A percentile compares a stretch with the other conserved stretches of the same genome.
Conservation (phyloP, 805 yeast species). For the Metschnikowia kunwiensis region DNA sequence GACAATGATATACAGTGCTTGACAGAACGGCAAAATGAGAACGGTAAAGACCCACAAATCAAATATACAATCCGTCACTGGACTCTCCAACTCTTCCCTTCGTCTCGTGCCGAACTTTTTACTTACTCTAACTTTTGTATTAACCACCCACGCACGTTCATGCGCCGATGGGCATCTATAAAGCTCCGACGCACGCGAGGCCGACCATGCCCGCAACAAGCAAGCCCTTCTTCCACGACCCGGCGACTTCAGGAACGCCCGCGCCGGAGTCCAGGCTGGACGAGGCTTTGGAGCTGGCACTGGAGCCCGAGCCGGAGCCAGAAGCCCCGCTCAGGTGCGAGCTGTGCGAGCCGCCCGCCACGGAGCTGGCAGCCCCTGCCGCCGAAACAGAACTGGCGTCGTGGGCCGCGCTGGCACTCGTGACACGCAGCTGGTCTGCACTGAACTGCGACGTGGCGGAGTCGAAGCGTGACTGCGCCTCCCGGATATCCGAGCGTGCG, state of each 20-base stretch:
- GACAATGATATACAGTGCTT: too few species aligned
- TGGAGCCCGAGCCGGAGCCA: constrained; percentile 7
- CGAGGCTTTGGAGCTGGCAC: constrained; percentile 5
- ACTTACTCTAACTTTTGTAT: too few species aligned
- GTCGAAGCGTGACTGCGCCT: constrained; percentile 4
- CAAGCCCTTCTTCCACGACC: constrained; percentile 13
- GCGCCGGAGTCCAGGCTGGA: constrained; percentile 7
- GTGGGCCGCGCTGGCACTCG: constrained; percentile 7
- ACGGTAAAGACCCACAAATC: too few species aligned
- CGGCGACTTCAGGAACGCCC: not conserved
- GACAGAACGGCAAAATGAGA: too few species aligned
- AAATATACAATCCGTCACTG: too few species aligned
- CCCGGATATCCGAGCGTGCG: constrained; percentile 6
- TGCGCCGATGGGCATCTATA: constrained; percentile 2
- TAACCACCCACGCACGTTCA: too few species aligned
- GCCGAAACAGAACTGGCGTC: constrained; percentile 5
- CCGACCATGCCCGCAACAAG: constrained; percentile 9
- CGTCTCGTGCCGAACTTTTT: too few species aligned
- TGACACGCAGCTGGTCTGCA: too few species aligned
- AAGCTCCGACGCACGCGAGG: constrained; percentile 6
- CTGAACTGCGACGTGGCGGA: constrained; percentile 7
- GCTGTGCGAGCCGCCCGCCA: constrained; percentile 8
- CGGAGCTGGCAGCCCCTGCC: constrained; percentile 6
- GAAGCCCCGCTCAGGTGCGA: constrained; percentile 12
- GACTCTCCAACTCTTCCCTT: too few species aligned